Percentiles rank a stretch among this genome's conserved stretches.
phyloP scores from a whole-genome alignment of 331 rosid species.

The Erythrophleum ivorense region DNA sequence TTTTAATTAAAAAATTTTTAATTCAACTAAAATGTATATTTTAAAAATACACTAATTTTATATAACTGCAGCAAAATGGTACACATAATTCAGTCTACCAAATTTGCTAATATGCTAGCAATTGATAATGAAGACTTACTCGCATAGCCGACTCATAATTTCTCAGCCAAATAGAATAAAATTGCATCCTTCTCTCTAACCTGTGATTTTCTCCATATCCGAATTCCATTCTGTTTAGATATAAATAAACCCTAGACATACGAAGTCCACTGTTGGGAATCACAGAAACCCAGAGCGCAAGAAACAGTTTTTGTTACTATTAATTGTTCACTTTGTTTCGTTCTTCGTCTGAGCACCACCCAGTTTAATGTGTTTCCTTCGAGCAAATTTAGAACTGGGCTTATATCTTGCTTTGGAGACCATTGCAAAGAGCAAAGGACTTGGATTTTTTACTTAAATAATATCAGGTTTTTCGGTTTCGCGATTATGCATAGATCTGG shows the following conservation, averaged over 20 bases:
- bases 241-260: conserved; percentile 51
- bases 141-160: not conserved
- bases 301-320: conserved; percentile 14
- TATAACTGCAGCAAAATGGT: too few relatives aligned
- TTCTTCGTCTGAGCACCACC: conserved; percentile 7
- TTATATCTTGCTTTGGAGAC: conserved; percentile 1
- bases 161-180: not conserved
- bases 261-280: conserved; percentile 24
- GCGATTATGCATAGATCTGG: conserved; percentile 98
- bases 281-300: conserved; percentile 14
- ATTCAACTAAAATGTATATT: too few relatives aligned
- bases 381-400: conserved; percentile 5
- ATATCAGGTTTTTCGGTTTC: conserved; percentile 23
- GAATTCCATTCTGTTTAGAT: not conserved
- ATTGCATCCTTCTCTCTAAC: not conserved
- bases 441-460: conserved; percentile 31
- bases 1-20: too few relatives aligned
- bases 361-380: not conserved
- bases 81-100: too few relatives aligned
- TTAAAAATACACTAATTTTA: not conserved
- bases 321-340: conserved; percentile 8
- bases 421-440: conserved; percentile 5
- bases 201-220: conserved; percentile 5
- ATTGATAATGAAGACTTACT: not conserved
- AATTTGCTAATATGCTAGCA: too few relatives aligned